phyloP scores from a whole-genome alignment of 140 eudicot species.

The Anethum foeniculum region DNA sequence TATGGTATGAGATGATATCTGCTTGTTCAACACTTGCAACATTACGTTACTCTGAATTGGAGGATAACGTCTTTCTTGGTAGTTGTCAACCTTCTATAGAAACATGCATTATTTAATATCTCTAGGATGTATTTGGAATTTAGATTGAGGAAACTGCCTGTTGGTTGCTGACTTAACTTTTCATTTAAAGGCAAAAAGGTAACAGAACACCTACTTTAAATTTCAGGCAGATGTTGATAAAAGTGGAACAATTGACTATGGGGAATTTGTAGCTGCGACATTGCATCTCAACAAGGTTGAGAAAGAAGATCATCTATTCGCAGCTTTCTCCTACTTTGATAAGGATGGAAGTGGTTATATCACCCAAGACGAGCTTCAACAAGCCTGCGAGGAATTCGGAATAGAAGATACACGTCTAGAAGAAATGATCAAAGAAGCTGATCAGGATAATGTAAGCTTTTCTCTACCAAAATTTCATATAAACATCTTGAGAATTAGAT shows the following conservation, averaged over 20 bases:
- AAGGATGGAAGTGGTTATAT: slow-evolving; percentile 94
- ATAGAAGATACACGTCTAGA: slow-evolving; percentile 56
- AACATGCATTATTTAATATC: background rate
- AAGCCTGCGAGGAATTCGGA: slow-evolving; percentile 81
- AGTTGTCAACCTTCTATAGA: background rate
- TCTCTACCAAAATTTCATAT: background rate
- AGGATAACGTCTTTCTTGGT: background rate
- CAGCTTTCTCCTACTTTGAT: slow-evolving; percentile 84
- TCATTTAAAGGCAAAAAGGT: background rate
- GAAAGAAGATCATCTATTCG: slow-evolving; percentile 73
- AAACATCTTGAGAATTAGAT: background rate
- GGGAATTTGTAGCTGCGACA: slow-evolving; percentile 87
- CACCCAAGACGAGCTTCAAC: slow-evolving; percentile 87
- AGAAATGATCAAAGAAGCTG: slow-evolving; percentile 79
- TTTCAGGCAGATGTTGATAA: slow-evolving; percentile 86
- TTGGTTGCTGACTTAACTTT: background rate
- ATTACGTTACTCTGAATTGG: background rate
- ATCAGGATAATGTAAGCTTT: slow-evolving; percentile 77
- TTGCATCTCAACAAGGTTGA: slow-evolving; percentile 80
- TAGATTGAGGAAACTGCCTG: background rate
- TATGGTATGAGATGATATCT: background rate
- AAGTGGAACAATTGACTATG: slow-evolving; percentile 86
- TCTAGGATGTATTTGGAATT: background rate
- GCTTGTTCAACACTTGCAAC: background rate
- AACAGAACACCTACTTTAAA: background rate